Evolutionary conservation across 768 basidiomycete species (phyloP).

Genomic region (Obba rivulosa): DNA sequence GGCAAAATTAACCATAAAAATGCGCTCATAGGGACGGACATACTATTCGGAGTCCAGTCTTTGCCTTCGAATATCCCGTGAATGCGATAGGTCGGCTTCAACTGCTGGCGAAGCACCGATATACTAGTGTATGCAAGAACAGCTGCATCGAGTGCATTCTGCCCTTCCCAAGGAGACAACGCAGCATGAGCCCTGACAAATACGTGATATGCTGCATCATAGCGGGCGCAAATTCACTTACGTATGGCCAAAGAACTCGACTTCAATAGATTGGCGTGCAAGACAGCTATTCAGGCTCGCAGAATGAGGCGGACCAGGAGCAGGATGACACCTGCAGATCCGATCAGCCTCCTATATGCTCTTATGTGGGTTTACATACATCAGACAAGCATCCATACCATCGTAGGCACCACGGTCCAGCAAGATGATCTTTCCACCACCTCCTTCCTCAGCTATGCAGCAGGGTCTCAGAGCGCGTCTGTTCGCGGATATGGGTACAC

Average conservation of each 20-base stretch:
- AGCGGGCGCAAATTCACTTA: constrained; percentile 24
- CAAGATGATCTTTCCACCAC: constrained; percentile 66
- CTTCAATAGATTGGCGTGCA: constrained; percentile 52
- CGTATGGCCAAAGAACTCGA: constrained; percentile 75
- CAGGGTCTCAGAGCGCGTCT: background rate
- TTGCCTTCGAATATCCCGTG: constrained; percentile 76
- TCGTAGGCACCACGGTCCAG: constrained; percentile 69
- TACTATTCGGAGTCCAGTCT: constrained; percentile 73
- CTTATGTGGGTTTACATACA: constrained; percentile 35
- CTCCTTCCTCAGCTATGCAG: constrained; percentile 67
- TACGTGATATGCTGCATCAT: background rate
- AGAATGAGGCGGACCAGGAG: constrained; percentile 66
- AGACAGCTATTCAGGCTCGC: constrained; percentile 61
- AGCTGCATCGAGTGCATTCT: constrained; percentile 83
- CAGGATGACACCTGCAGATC: constrained; percentile 67
- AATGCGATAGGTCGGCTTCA: constrained; percentile 69
- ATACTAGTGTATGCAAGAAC: constrained; percentile 79
- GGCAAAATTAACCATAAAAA: background rate
- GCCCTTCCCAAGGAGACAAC: constrained; percentile 80
- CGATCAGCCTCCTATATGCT: background rate
- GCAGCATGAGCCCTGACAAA: constrained; percentile 64
- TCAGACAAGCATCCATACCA: constrained; percentile 72
- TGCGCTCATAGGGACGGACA: constrained; percentile 16
- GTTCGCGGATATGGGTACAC: background rate
- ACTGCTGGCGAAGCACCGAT: constrained; percentile 75